A percentile compares a stretch with the other conserved stretches of the same genome.
phyloP scores from a whole-genome alignment of 345 rosid genomes.

The Gossypium anomalum region DNA sequence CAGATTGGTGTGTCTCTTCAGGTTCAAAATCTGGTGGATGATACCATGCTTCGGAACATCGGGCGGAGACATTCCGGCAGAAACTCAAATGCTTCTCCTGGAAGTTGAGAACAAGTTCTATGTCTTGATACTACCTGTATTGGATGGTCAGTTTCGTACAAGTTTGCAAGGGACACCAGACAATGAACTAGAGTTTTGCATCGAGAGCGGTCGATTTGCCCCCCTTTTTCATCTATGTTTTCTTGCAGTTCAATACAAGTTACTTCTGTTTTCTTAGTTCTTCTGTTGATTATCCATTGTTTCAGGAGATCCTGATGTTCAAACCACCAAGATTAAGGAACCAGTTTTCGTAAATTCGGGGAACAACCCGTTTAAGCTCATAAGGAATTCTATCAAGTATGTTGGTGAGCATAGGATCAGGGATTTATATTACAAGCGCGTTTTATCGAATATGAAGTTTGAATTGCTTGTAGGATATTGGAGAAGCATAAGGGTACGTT shows the following conservation, averaged over 20 bases:
- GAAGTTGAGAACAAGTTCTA: slow-evolving; percentile 34
- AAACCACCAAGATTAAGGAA: slow-evolving; percentile 29
- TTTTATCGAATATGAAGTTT: background rate
- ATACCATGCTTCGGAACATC: slow-evolving; percentile 46
- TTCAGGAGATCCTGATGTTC: slow-evolving; percentile 45
- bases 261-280: background rate
- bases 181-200: slow-evolving; percentile 48
- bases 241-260: background rate
- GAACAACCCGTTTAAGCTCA: slow-evolving; percentile 51
- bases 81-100: slow-evolving; percentile 52
- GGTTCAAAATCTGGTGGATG: slow-evolving; percentile 66
- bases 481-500: slow-evolving; percentile 55
- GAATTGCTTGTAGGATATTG: slow-evolving; percentile 37
- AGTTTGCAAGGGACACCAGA: slow-evolving; percentile 44
- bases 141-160: slow-evolving; percentile 51
- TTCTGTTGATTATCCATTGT: background rate
- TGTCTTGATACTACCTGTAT: slow-evolving; percentile 43
- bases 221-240: background rate
- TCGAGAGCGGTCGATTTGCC: slow-evolving; percentile 43
- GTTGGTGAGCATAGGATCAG: slow-evolving; percentile 4
- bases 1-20: slow-evolving; percentile 48
- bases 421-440: background rate
- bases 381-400: slow-evolving; percentile 47
- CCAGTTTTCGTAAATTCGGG: slow-evolving; percentile 52
- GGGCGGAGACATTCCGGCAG: slow-evolving; percentile 41